phyloP scores from a whole-genome alignment of 2,329 filamentous ascomycete genomes.

The Cladosporium austrohemisphaericum region DNA sequence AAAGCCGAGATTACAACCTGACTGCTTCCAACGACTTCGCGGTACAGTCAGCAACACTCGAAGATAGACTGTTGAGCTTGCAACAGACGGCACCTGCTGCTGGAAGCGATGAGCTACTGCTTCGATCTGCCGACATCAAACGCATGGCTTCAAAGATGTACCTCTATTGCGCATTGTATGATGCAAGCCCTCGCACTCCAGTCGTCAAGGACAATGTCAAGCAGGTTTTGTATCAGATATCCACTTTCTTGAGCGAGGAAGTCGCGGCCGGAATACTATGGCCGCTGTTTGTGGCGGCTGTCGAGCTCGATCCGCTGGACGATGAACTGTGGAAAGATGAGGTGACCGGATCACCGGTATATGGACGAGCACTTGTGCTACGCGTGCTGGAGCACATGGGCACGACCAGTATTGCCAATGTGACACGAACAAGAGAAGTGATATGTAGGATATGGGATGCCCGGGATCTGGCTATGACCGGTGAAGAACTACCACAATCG shows the following conservation, averaged over 20 bases:
- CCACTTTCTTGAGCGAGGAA: slow-evolving; percentile 33
- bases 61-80: slow-evolving; percentile 33
- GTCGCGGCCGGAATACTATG: slow-evolving; percentile 38
- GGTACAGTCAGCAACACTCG: slow-evolving; percentile 34
- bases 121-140: slow-evolving; percentile 42
- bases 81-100: slow-evolving; percentile 32
- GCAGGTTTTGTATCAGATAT: slow-evolving; percentile 36
- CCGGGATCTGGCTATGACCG: slow-evolving; percentile 35
- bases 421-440: slow-evolving; percentile 44
- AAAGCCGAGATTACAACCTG: slow-evolving; percentile 27
- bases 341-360: slow-evolving; percentile 21
- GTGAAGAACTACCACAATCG: neutral
- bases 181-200: slow-evolving; percentile 41
- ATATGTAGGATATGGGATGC: slow-evolving; percentile 48
- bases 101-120: slow-evolving; percentile 33
- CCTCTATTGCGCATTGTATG: slow-evolving; percentile 44
- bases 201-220: slow-evolving; percentile 25
- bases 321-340: slow-evolving; percentile 36
- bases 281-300: slow-evolving; percentile 44
- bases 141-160: slow-evolving; percentile 45
- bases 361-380: slow-evolving; percentile 40
- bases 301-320: slow-evolving; percentile 36
- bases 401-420: slow-evolving; percentile 40
- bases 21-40: slow-evolving; percentile 28
- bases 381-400: slow-evolving; percentile 40